Conservation (phyloP, 495 filamentous ascomycete species). For the Penicillium lividum region DNA sequence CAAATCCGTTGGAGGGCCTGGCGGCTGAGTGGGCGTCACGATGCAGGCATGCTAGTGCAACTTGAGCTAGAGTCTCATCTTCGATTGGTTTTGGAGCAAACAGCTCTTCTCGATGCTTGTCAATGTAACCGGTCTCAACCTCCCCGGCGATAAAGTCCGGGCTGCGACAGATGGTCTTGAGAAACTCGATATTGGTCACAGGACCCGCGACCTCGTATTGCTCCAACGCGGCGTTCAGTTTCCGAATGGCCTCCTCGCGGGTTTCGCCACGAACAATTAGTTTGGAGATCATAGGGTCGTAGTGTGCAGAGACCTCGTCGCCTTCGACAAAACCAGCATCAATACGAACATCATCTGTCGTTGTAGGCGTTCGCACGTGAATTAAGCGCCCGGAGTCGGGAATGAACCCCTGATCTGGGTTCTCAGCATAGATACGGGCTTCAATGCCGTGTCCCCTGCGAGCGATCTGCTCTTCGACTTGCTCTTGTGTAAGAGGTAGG, state of each 20-base stretch:
- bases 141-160: constrained; percentile 81
- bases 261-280: constrained; percentile 85
- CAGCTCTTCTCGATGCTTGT: constrained; percentile 76
- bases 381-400: constrained; percentile 90
- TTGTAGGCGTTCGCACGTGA: constrained; percentile 74
- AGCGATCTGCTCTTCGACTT: constrained; percentile 76
- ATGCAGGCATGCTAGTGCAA: constrained; percentile 70
- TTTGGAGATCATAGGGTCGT: constrained; percentile 99
- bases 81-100: constrained; percentile 56
- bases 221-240: constrained; percentile 76
- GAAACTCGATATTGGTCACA: constrained; percentile 93
- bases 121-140: constrained; percentile 95
- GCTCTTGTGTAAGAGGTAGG: constrained; percentile 82
- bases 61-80: constrained; percentile 76
- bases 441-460: constrained; percentile 85
- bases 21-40: constrained; percentile 30
- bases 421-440: constrained; percentile 95
- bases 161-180: constrained; percentile 81
- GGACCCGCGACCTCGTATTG: constrained; percentile 92
- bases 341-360: constrained; percentile 73
- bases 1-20: constrained; percentile 23
- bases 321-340: constrained; percentile 91
- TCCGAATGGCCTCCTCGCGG: constrained; percentile 79
- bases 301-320: constrained; percentile 91
- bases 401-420: constrained; percentile 84